Percentiles rank a stretch among this genome's conserved stretches.
Conservation (phyloP, 2,329 filamentous ascomycete genomes). For the Epichloe elymi region DNA sequence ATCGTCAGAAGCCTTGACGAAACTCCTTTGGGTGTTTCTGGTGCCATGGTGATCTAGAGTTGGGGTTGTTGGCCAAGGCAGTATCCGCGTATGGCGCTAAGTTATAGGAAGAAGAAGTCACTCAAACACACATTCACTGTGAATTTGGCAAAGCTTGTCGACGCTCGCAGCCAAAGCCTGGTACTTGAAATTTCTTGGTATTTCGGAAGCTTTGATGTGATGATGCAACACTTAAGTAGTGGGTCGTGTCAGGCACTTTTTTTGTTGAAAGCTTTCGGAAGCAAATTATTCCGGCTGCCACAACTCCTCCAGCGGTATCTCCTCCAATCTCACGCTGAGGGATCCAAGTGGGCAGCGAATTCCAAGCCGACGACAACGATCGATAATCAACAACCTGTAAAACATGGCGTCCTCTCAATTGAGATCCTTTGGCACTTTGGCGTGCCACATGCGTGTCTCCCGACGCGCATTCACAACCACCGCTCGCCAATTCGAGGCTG, state of each 20-base stretch:
- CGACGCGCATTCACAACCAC: slow-evolving; percentile 36
- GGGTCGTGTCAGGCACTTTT: not conserved
- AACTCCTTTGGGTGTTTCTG: slow-evolving; percentile 52
- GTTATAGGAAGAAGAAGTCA: not conserved
- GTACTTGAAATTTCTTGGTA: not conserved
- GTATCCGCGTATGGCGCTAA: not conserved
- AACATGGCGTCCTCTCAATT: slow-evolving; percentile 32
- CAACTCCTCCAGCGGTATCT: not conserved
- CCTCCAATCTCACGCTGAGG: not conserved
- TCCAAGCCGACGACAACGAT: slow-evolving; percentile 1
- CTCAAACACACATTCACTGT: not conserved
- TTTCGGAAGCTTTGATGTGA: not conserved
- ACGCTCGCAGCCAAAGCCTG: not conserved
- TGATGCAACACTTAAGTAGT: not conserved
- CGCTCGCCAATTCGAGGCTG: slow-evolving; percentile 32
- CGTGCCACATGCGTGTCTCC: slow-evolving; percentile 30
- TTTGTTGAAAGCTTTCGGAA: slow-evolving; percentile 1
- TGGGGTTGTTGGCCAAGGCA: too few relatives aligned
- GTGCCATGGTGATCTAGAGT: slow-evolving; percentile 23
- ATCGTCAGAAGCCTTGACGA: slow-evolving; percentile 82
- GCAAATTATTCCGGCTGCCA: slow-evolving; percentile 5
- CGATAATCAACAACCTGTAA: slow-evolving; percentile 1
- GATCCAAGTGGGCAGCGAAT: not conserved
- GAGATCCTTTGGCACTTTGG: slow-evolving; percentile 30
- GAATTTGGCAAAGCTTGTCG: not conserved